Percentiles rank a stretch among this genome's conserved stretches.
These are phyloP conservation scores for Penicillium taxi DNA, from an alignment of 495 filamentous ascomycete genomes.

Conservation along the genomic window DNA sequence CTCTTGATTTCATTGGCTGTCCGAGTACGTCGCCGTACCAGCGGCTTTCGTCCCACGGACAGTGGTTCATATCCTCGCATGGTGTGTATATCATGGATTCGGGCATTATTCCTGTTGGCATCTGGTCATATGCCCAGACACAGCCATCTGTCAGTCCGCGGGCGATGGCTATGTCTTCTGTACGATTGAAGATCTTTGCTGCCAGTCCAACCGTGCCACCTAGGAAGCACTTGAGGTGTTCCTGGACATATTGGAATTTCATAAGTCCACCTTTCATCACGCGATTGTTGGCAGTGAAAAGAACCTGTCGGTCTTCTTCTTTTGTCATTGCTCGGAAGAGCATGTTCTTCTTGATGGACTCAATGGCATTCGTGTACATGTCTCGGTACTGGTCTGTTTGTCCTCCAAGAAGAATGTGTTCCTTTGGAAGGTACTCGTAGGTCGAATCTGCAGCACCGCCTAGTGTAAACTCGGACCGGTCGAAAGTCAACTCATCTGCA, in stretches of 20 bases:
- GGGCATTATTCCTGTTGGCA: slow-evolving; percentile 55
- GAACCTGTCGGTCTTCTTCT: slow-evolving; percentile 59
- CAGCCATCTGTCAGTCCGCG: slow-evolving; percentile 50
- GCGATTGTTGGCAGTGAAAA: slow-evolving; percentile 57
- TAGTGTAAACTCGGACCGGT: slow-evolving; percentile 56
- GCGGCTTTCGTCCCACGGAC: slow-evolving; percentile 47
- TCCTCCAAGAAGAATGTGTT: slow-evolving; percentile 68
- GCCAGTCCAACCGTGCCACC: slow-evolving; percentile 56
- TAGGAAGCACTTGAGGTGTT: slow-evolving; percentile 56
- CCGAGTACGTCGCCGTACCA: slow-evolving; percentile 38
- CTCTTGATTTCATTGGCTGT: slow-evolving; percentile 10
- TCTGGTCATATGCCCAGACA: slow-evolving; percentile 50
- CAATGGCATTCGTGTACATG: slow-evolving; percentile 68
- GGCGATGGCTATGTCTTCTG: slow-evolving; percentile 47
- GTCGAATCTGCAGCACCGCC: slow-evolving; percentile 86
- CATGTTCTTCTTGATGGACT: slow-evolving; percentile 64
- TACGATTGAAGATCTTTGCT: slow-evolving; percentile 49
- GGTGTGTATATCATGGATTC: slow-evolving; percentile 47
- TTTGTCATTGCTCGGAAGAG: slow-evolving; percentile 75
- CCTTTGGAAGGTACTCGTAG: slow-evolving; percentile 96
- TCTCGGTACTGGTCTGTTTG: slow-evolving; percentile 65
- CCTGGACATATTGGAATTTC: slow-evolving; percentile 33
- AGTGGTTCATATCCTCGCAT: slow-evolving; percentile 39
- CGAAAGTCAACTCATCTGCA: slow-evolving; percentile 43
- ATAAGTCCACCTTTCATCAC: slow-evolving; percentile 14